Conservation (phyloP, 148 eudicot genomes). For the Silene uniflora region DNA sequence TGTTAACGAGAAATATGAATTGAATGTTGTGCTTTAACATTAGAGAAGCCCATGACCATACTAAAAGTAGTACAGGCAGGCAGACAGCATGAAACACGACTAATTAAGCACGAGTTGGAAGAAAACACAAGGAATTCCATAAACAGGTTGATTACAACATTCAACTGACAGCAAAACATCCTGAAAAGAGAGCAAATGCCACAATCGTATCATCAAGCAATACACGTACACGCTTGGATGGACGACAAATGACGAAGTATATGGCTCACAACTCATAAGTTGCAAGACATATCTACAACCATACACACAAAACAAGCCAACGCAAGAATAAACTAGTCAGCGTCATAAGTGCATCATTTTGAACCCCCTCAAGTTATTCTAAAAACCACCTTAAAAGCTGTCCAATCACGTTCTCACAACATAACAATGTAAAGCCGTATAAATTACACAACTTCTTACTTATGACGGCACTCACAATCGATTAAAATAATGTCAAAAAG, state of each 20-base stretch:
- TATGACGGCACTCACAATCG: too few relatives aligned
- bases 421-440: too few relatives aligned
- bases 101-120: not conserved
- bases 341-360: not conserved
- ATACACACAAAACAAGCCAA: constrained; percentile 3
- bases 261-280: too few relatives aligned
- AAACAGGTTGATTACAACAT: constrained; percentile 9
- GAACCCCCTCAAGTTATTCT: not conserved
- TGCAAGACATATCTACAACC: not conserved
- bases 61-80: too few relatives aligned
- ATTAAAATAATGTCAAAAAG: too few relatives aligned
- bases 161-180: not conserved
- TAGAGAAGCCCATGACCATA: too few relatives aligned
- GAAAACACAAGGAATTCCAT: not conserved
- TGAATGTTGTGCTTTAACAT: too few relatives aligned
- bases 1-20: too few relatives aligned
- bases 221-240: not conserved
- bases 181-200: not conserved
- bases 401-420: not conserved
- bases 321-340: not conserved
- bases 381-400: not conserved
- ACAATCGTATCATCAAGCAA: not conserved
- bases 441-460: too few relatives aligned
- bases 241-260: not conserved
- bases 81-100: too few relatives aligned